Percentiles rank a stretch among this genome's conserved stretches.
These are phyloP conservation scores for Dactylellina drechsleri DNA, from an alignment of 2,329 filamentous ascomycete species.

Conservation along the genomic window DNA sequence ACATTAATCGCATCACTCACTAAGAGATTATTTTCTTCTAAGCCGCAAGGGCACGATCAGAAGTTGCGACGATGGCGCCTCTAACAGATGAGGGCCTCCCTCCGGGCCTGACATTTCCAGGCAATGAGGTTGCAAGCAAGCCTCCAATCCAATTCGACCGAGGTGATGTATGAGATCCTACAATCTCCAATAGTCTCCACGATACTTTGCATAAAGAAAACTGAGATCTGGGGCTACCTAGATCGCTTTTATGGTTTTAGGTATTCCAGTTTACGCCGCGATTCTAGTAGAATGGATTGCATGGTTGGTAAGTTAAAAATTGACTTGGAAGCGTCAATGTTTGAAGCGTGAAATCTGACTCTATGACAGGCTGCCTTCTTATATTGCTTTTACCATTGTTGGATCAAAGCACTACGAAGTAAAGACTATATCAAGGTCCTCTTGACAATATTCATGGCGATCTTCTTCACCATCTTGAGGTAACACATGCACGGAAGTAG, in stretches of 20 bases:
- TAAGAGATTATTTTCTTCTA: no score
- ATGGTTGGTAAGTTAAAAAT: constrained; percentile 70
- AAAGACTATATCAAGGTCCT: constrained; percentile 85
- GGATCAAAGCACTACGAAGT: constrained; percentile 86
- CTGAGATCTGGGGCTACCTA: constrained; percentile 16
- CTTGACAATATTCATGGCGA: constrained; percentile 78
- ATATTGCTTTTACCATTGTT: constrained; percentile 71
- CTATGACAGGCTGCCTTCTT: constrained; percentile 76
- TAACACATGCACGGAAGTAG: constrained; percentile 62
- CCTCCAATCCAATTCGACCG: constrained; percentile 15
- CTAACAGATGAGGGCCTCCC: not conserved
- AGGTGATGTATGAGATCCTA: constrained; percentile 26
- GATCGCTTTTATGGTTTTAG: constrained; percentile 41
- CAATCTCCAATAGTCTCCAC: not conserved
- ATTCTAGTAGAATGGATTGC: constrained; percentile 87
- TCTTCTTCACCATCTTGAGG: constrained; percentile 79
- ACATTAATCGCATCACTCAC: no score
- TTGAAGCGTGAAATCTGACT: not conserved
- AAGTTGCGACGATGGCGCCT: not conserved
- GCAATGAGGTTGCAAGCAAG: not conserved
- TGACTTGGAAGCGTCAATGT: not conserved
- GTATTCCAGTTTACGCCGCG: constrained; percentile 3
- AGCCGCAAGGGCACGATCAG: no score
- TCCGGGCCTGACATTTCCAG: not conserved
- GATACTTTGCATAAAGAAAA: not conserved